A percentile compares a stretch with the other conserved stretches of the same genome.
These are phyloP conservation scores for Aspergillus hortae DNA, from an alignment of 2,329 filamentous ascomycete genomes.

Conservation along the genomic window DNA sequence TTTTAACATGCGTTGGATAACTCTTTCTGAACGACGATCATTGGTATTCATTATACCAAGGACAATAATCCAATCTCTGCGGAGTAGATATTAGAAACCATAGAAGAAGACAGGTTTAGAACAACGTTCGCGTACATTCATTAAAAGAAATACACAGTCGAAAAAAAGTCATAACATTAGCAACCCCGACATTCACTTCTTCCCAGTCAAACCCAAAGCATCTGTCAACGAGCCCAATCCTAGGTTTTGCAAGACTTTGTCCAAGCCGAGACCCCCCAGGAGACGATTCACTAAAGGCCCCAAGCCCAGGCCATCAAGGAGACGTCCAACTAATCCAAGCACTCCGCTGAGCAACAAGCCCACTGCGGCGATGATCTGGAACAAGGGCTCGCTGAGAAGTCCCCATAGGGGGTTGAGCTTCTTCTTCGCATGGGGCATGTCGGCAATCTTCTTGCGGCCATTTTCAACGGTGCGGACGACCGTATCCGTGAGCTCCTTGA, in stretches of 20 bases:
- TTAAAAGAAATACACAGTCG: too few relatives aligned
- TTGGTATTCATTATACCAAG: too few relatives aligned
- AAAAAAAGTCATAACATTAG: too few relatives aligned
- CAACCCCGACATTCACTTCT: conserved; percentile 39
- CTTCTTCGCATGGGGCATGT: conserved; percentile 94
- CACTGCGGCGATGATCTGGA: conserved; percentile 89
- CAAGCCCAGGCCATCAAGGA: conserved; percentile 77
- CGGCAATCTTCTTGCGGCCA: conserved; percentile 81
- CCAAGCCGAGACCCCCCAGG: conserved; percentile 67
- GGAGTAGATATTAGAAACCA: too few relatives aligned
- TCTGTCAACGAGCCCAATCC: conserved; percentile 50
- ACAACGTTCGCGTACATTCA: too few relatives aligned
- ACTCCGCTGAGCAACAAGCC: conserved; percentile 80
- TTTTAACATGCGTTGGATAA: too few relatives aligned
- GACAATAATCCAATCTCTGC: too few relatives aligned
- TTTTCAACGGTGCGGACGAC: conserved; percentile 82
- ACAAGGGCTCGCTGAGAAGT: conserved; percentile 69
- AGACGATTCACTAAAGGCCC: conserved; percentile 77
- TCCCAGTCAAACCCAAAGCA: conserved; percentile 42
- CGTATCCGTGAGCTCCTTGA: conserved; percentile 79
- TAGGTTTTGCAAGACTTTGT: conserved; percentile 47
- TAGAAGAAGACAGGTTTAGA: too few relatives aligned
- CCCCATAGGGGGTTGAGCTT: conserved; percentile 88
- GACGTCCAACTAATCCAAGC: conserved; percentile 74
- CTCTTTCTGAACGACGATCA: too few relatives aligned